Base-by-base conservation (phyloP, 352 stramenopile genomes). In the Peronosclerospora sorghi region DNA sequence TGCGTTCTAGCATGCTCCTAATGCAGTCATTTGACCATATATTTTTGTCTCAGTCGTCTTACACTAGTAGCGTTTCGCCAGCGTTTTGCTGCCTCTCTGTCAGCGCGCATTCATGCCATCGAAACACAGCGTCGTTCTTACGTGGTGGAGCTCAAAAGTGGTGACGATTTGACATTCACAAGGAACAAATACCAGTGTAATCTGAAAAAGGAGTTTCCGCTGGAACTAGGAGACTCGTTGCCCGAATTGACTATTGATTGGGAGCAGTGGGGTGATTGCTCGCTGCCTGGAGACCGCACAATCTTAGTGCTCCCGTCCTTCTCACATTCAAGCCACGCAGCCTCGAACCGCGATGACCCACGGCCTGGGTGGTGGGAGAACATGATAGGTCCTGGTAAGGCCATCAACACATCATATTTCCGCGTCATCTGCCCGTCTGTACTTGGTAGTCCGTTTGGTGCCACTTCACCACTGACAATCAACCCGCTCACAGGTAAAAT, bases 321-420 rank as follows among this genome's bases (percentile, higher is more conserved):
- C 48, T 91, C 79, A n/a, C 81, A 94, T 50, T 83, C 68, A 35
- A 88, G 74, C 40, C 78, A 92, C 40, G 78, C 73, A 8, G 82
- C 77, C 28, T 87, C 78, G 7, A 89, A 90, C 59, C 70, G 72
- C 7, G 75, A 86, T 30, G 75, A 88, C 44, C 71, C 77, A 6
- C 64, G 79, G 10, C 74, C 79, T 0, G 83, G 80, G 7, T 95
- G 83, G 83, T 95, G 83, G 83, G 62, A 90, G 45, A 83, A 88
- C 56, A 86, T 93, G 68, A 73, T 95, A 20, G 83, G 83, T 15
- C 80, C 79, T 5, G 77, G 79, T 32, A 84, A 86, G 37, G 73
- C 73, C 45, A 89, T 93, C 58, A 88, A 90, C 60, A 94, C 79
- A 48, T 89, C 82, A 15, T 84, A 75, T 59, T 95, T 92, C 42